phyloP scores from a whole-genome alignment of 164 flowering plant genomes.

The Piper longum region DNA sequence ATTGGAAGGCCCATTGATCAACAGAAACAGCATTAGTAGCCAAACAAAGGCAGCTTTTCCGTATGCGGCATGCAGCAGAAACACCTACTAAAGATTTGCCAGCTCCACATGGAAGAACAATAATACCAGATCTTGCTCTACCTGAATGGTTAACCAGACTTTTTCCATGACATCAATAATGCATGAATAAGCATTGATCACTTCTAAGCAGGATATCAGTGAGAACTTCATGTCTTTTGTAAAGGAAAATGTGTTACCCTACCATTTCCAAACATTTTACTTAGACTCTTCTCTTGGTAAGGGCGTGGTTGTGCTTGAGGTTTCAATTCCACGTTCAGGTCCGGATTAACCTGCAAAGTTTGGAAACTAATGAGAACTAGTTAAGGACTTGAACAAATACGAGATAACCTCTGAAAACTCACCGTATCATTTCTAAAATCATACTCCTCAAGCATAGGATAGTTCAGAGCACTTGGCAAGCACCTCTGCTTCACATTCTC shows the following conservation, averaged over 20 bases:
- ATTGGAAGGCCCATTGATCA: conserved; percentile 99
- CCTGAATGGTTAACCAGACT: conserved; percentile 26
- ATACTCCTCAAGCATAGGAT: conserved; percentile 98
- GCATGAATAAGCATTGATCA: too few relatives aligned
- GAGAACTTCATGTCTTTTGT: too few relatives aligned
- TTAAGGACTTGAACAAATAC: not conserved
- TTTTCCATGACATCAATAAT: not conserved
- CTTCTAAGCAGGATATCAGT: too few relatives aligned
- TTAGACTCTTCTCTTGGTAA: conserved; percentile 96
- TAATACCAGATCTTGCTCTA: conserved; percentile 98
- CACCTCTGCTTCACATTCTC: conserved; percentile 97
- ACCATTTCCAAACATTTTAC: conserved; percentile 99
- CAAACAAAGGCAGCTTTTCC: conserved; percentile 93
- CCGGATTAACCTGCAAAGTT: conserved; percentile 74
- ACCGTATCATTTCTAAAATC: conserved; percentile 98
- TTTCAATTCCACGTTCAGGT: conserved; percentile 81
- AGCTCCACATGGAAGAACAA: conserved; percentile 98
- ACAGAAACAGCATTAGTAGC: conserved; percentile 99
- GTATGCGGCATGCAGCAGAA: conserved; percentile 86
- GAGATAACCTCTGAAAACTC: conserved; percentile 14
- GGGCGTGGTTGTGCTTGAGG: conserved; percentile 98
- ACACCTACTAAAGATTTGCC: conserved; percentile 99
- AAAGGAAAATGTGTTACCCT: not conserved
- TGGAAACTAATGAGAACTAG: not conserved
- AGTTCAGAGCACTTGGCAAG: conserved; percentile 84